phyloP scores from a whole-genome alignment of 768 basidiomycete genomes.

The Dentipellis fragilis region DNA sequence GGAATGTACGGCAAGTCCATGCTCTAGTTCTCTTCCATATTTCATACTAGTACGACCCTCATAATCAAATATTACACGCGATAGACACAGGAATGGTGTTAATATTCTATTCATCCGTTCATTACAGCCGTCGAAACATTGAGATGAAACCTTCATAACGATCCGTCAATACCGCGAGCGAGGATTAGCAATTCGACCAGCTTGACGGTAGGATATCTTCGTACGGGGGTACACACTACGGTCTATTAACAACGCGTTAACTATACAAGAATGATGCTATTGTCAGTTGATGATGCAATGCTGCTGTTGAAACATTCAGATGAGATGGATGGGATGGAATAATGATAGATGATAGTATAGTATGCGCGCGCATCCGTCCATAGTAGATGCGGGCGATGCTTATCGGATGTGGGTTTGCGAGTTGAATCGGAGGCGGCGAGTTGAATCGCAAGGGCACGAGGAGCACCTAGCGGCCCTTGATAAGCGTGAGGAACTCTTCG shows the following conservation, averaged over 20 bases:
- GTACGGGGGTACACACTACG: too few species aligned
- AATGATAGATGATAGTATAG: background rate
- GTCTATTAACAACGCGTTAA: background rate
- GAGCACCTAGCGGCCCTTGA: slow-evolving; percentile 34
- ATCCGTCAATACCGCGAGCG: background rate
- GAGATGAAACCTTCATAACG: background rate
- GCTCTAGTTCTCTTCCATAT: too few species aligned
- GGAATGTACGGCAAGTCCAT: too few species aligned
- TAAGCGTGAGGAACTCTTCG: slow-evolving; percentile 89
- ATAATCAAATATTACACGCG: too few species aligned
- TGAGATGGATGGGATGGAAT: background rate
- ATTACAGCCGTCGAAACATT: background rate
- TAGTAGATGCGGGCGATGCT: background rate
- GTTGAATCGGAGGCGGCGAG: slow-evolving; percentile 25
- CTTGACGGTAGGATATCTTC: too few species aligned
- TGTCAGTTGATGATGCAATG: background rate
- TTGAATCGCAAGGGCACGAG: slow-evolving; percentile 32
- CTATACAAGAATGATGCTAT: background rate
- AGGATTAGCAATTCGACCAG: too few species aligned
- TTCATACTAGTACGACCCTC: too few species aligned
- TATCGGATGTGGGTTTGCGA: background rate
- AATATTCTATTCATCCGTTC: slow-evolving; percentile 1
- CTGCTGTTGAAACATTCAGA: too few species aligned
- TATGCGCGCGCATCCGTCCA: background rate
- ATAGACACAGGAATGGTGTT: background rate